phyloP scores from a whole-genome alignment of 2,329 filamentous ascomycete genomes.

The Aureobasidium sp. region DNA sequence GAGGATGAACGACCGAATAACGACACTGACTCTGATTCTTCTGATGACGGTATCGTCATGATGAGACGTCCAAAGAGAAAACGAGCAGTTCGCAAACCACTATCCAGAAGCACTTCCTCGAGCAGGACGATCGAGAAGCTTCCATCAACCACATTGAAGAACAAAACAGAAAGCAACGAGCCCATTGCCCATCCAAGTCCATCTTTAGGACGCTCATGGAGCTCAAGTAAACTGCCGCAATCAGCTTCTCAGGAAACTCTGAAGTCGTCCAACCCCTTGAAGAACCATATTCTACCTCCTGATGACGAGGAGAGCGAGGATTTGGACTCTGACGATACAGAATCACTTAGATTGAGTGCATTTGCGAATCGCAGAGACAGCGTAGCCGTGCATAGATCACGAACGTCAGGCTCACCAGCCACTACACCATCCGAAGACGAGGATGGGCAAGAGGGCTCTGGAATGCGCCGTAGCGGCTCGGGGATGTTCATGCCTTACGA shows the following conservation, averaged over 20 bases:
- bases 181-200: slow-evolving; percentile 37
- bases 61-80: slow-evolving; percentile 61
- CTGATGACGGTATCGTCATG: slow-evolving; percentile 72
- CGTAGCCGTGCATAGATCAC: slow-evolving; percentile 26
- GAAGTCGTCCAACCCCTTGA: slow-evolving; percentile 60
- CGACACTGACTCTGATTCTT: slow-evolving; percentile 35
- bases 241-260: slow-evolving; percentile 80
- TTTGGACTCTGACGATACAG: slow-evolving; percentile 41
- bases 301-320: slow-evolving; percentile 41
- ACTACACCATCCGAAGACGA: slow-evolving; percentile 39
- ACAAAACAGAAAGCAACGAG: slow-evolving; percentile 69
- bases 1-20: slow-evolving; percentile 41
- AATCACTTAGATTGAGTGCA: slow-evolving; percentile 36
- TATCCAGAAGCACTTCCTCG: slow-evolving; percentile 49
- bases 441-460: slow-evolving; percentile 37
- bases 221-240: slow-evolving; percentile 49
- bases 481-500: slow-evolving; percentile 91
- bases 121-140: slow-evolving; percentile 84
- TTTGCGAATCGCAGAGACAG: slow-evolving; percentile 31
- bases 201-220: slow-evolving; percentile 36
- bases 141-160: slow-evolving; percentile 82
- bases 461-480: slow-evolving; percentile 71
- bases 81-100: slow-evolving; percentile 39
- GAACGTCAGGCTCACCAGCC: slow-evolving; percentile 20
- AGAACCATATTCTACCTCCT: slow-evolving; percentile 54